Base-by-base conservation (phyloP, 2,329 filamentous ascomycete genomes). In the Hypoxylon sp. region DNA sequence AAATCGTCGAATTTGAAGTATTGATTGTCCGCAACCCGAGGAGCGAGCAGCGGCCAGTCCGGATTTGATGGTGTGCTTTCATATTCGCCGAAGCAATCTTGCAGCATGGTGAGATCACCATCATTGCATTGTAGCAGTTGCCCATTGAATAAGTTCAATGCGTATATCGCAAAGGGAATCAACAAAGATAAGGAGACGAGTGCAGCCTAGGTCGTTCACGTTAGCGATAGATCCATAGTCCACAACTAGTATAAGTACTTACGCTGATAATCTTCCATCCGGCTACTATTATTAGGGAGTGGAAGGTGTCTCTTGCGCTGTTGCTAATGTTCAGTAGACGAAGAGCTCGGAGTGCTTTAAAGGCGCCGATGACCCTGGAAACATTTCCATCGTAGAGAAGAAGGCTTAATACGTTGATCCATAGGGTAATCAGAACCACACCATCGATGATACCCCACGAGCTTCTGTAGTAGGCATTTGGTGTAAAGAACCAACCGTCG, bases 361-460 rank as follows among this genome's bases (percentile, higher is more conserved):
- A 97, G 11, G 94, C 94, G 16, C 94, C 95, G 26, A 97, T 90
- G 12, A 91, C 91, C 69, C 94, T 81, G 4, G 93, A 96, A 45
- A 97, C 87, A 47, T 87, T 87, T 30, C 90, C 90, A 60, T 96
- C 89, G 47, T 91, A 86, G 65, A 83, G 82, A 44, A 99, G 78
- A 1, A 93, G 84, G 0, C 92, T 94, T 35, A 87, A 77, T 38
- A 99, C 91, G 65, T 96, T 97, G 67, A 97, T 88, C 93, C 94
- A 97, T 6, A 99, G 81, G 0, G 94, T 97, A 47, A 96, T 76
- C 42, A 99, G 78, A 60, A 99, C 94, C 32, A 97, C 73, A 0
- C 88, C 91, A 67, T 99, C 94, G 59, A 99, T 97, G 55, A 96
- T 86, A 5, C 94, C 95, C 94, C 94, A 99, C 0, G 92, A 93